Base-by-base conservation (phyloP, 2,329 filamentous ascomycete genomes). In the Cytospora paraplurivora region DNA sequence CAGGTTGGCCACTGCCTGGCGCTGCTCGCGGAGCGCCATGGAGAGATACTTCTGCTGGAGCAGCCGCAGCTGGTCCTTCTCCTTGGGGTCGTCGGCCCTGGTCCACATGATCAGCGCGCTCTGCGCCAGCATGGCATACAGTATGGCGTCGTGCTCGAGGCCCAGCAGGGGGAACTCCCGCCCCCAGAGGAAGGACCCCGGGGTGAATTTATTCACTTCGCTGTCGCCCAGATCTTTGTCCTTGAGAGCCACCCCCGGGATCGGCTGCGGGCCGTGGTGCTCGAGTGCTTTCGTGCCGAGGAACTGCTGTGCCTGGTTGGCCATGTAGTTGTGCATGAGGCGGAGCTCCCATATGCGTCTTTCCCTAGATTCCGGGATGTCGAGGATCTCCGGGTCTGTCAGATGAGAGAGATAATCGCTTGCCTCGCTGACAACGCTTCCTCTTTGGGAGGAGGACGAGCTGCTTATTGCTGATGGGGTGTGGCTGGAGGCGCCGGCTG, bases 61-160 rank as follows among this genome's bases (percentile, higher is more conserved):
- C 38, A 66, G 52, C 13, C 68, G 68, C 59, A 63, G 59, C 56
- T 64, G 49, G 41, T 65, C 66, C n/a, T 54, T 56, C 60, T 69
- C 68, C 33, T 50, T 27, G 3, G 35, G 54, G 50, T 67, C 66
- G n/a, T 33, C 47, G 8, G 50, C 50, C 50, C 62, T 60, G 19
- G 71, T 71, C 74, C 74, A 76, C 67, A 76, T 67, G 62, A 75
- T 71, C 19, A 78, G 69, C n/a, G 76, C 75, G 13, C 75, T 74
- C 62, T 75, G 74, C 10, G 76, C 75, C 21, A 77, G 65, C 37
- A 74, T 69, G 53, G 71, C 69, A 66, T 76, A 73, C 47, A 77
- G 71, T 17, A 77, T 70, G 51, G 69, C 68, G 55, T 74, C 73
- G 44, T 76, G 68, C 41, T 69, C 67, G 56, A 76, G 68, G 7